Evolutionary conservation across 2,329 filamentous ascomycete species (phyloP), one percentile per base, ranked within the genome.

Genomic region (Ophiostoma tasmaniense): DNA sequence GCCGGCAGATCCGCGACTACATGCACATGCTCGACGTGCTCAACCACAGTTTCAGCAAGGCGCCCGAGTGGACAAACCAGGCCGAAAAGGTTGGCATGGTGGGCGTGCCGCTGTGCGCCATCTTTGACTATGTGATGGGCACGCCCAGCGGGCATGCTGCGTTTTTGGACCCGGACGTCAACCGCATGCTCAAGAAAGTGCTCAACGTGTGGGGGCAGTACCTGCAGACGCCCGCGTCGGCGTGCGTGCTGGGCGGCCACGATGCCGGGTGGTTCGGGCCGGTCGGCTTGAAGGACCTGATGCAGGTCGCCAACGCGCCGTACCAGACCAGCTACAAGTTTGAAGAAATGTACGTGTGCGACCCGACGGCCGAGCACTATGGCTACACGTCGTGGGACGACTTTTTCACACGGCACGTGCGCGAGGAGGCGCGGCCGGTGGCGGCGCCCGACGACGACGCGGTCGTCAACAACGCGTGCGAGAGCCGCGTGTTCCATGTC

Each of bases 311-410:
- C 74, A 85, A 86, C 71, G 78, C 77, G 5, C 80, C 83, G 0
- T 73, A 76, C 22, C 73, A 77, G 67, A 79, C 82, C 0, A 69
- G 72, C 22, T 75, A 81, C 74, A 80, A 77, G 65, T 89, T 89
- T 70, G 82, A 88, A 69, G 81, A 89, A 22, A 81, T 89, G 74
- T 90, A 84, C 75, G 72, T 83, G 22, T 90, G 88, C 74, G 84
- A 90, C 59, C 82, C 86, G 0, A 77, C 75, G 0, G 79, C 80
- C 5, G 77, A 83, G 72, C 75, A 87, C 74, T 81, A 85, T 71
- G 88, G 89, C 22, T 91, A 81, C 79, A 84, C 81, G 69, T 89
- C 86, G 0, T 91, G 89, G 89, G 89, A 91, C 70, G 74, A 74
- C 74, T 91, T 90, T 78, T 91, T 91, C 78, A 89, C 86, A 0